Evolutionary conservation across 164 flowering plant species (phyloP).

Genomic region (Umbilicus rupestris): DNA sequence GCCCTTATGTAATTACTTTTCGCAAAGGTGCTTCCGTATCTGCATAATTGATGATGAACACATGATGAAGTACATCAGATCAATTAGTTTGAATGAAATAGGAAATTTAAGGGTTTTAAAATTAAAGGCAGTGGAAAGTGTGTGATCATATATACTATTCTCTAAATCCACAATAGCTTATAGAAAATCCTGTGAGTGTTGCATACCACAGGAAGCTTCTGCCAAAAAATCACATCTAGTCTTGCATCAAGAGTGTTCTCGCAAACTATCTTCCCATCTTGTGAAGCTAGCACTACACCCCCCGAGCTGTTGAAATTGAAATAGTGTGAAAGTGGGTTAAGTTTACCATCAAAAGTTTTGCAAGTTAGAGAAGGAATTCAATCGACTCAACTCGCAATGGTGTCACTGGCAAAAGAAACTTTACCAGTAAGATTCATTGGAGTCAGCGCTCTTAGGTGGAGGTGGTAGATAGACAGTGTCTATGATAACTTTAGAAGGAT

Average conservation of each 20-base stretch:
- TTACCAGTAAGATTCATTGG: slow-evolving; percentile 49
- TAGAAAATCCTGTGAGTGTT: neutral
- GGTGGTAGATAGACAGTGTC: slow-evolving; percentile 60
- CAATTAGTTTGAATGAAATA: too few species aligned
- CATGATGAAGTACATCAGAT: neutral
- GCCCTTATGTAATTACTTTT: slow-evolving; percentile 5
- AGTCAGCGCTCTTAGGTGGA: slow-evolving; percentile 29
- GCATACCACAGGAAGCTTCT: slow-evolving; percentile 57
- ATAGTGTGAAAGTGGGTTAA: neutral
- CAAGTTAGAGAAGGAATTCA: neutral
- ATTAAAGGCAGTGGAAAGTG: too few species aligned
- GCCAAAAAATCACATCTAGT: slow-evolving; percentile 42
- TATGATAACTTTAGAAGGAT: slow-evolving; percentile 27
- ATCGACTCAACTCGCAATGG: too few species aligned
- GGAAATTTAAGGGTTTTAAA: too few species aligned
- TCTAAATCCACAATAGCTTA: neutral
- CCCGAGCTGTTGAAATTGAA: slow-evolving; percentile 35
- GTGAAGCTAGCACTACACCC: slow-evolving; percentile 58
- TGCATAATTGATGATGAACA: slow-evolving; percentile 15
- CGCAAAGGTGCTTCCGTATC: slow-evolving; percentile 40
- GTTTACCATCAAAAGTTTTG: neutral
- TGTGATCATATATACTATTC: too few species aligned
- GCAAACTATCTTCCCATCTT: slow-evolving; percentile 59
- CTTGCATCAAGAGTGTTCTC: slow-evolving; percentile 63
- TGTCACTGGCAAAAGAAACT: neutral